Conservation (phyloP, 768 basidiomycete species). For the Dentipellis fragilis region DNA sequence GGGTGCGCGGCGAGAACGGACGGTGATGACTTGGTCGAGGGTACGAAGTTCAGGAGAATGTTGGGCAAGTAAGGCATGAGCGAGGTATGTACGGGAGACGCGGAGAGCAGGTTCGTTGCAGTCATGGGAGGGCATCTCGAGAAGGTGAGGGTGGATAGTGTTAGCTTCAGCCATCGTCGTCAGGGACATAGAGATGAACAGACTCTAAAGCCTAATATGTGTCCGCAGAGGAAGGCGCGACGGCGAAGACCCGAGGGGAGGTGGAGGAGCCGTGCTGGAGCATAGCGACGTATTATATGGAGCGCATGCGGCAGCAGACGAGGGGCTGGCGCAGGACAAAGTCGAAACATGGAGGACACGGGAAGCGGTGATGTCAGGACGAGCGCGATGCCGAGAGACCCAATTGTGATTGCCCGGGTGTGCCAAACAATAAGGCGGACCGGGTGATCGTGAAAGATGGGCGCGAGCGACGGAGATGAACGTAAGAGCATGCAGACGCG, state of each 20-base stretch:
- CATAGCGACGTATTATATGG: not conserved
- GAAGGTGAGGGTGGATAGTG: not conserved
- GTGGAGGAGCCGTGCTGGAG: not conserved
- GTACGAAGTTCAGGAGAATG: slow-evolving; percentile 36
- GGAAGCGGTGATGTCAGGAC: not conserved
- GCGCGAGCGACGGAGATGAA: not conserved
- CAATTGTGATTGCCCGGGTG: not conserved
- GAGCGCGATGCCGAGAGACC: not conserved
- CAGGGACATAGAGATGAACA: not conserved
- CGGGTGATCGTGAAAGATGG: not conserved
- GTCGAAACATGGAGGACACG: not conserved
- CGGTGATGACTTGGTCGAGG: slow-evolving; percentile 28
- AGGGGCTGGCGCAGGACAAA: not conserved
- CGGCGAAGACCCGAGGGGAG: too few species aligned
- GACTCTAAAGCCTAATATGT: not conserved
- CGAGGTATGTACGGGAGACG: slow-evolving; percentile 33
- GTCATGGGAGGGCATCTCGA: not conserved
- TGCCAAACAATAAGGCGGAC: not conserved
- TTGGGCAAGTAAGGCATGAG: slow-evolving; percentile 43
- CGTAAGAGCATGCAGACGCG: not conserved
- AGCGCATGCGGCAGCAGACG: not conserved
- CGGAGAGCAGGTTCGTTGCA: slow-evolving; percentile 14
- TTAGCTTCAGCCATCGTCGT: not conserved
- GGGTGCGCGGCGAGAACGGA: slow-evolving; percentile 12
- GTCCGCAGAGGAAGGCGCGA: not conserved